phyloP scores from a whole-genome alignment of 805 yeast species.

The Groenewaldozyma salmanticensis region DNA sequence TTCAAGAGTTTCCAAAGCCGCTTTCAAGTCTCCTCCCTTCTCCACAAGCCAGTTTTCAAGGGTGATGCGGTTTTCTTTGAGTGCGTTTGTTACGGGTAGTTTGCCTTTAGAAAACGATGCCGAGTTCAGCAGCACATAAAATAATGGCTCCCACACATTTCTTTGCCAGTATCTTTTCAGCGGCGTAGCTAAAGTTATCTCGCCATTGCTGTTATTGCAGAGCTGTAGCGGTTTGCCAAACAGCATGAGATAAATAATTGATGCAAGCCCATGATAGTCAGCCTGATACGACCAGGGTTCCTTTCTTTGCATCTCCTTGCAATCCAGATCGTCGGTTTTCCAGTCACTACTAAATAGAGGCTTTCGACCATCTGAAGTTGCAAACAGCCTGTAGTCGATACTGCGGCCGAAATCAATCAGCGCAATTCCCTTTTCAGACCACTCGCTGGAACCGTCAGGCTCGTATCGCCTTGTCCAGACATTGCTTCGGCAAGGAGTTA shows the following conservation, averaged over 20 bases:
- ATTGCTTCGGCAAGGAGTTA: slow-evolving; percentile 26
- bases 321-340: slow-evolving; percentile 58
- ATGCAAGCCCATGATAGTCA: slow-evolving; percentile 78
- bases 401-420: slow-evolving; percentile 79
- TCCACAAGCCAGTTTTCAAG: slow-evolving; percentile 37
- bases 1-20: slow-evolving; percentile 16
- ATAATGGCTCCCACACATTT: slow-evolving; percentile 60
- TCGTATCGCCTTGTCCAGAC: slow-evolving; percentile 21
- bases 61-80: slow-evolving; percentile 28
- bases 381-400: slow-evolving; percentile 55
- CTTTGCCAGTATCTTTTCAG: slow-evolving; percentile 71
- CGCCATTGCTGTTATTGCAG: slow-evolving; percentile 17
- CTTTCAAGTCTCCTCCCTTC: slow-evolving; percentile 17
- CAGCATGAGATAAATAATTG: slow-evolving; percentile 59
- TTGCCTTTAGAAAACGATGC: slow-evolving; percentile 17
- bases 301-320: slow-evolving; percentile 54
- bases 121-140: slow-evolving; percentile 57
- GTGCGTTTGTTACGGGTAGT: slow-evolving; percentile 35
- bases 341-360: slow-evolving; percentile 51
- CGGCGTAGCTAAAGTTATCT: slow-evolving; percentile 30
- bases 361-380: no score
- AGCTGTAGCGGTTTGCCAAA: slow-evolving; percentile 58
- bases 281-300: slow-evolving; percentile 68
- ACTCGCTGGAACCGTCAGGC: slow-evolving; percentile 32
- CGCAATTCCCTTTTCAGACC: slow-evolving; percentile 46